phyloP scores from a whole-genome alignment of 139 green algal genomes.

The Desmodesmus armatus region DNA sequence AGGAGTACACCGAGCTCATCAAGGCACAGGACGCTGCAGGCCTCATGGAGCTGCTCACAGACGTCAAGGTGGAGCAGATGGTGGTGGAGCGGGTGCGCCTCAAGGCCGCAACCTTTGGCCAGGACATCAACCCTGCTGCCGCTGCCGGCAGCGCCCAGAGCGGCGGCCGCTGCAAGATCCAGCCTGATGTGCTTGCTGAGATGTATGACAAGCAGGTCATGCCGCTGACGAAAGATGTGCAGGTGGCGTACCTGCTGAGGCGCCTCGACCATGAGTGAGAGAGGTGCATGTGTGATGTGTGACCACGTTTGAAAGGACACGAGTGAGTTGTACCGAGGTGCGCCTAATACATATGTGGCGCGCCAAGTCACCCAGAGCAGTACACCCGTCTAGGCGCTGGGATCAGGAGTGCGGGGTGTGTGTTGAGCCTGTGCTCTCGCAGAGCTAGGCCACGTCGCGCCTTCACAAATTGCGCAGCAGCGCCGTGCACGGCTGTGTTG shows the following conservation, averaged over 20 bases:
- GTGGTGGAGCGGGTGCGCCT: conserved; percentile 89
- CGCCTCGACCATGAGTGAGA: conserved; percentile 81
- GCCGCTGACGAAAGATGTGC: conserved; percentile 97
- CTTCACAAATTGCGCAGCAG: too few relatives aligned
- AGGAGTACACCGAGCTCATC: conserved; percentile 88
- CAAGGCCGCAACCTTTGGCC: conserved; percentile 94
- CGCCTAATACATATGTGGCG: too few relatives aligned
- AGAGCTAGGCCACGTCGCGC: too few relatives aligned
- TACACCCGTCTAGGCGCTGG: too few relatives aligned
- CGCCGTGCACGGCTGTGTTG: too few relatives aligned
- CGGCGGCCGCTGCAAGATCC: conserved; percentile 68
- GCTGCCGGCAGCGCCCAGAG: background rate
- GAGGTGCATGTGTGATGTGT: too few relatives aligned
- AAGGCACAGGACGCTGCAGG: conserved; percentile 74
- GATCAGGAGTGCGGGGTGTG: too few relatives aligned
- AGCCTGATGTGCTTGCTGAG: conserved; percentile 80
- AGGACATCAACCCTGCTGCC: conserved; percentile 73
- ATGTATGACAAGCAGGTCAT: conserved; percentile 96
- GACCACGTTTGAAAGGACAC: too few relatives aligned
- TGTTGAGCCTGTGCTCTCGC: too few relatives aligned
- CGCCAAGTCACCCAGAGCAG: too few relatives aligned
- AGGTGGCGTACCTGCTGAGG: conserved; percentile 88
- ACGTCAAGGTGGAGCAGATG: conserved; percentile 83
- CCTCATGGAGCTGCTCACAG: conserved; percentile 94
- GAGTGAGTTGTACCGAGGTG: too few relatives aligned